These are phyloP conservation scores for Termitomyces sp. DNA, from an alignment of 768 basidiomycete genomes.

Conservation along the genomic window DNA sequence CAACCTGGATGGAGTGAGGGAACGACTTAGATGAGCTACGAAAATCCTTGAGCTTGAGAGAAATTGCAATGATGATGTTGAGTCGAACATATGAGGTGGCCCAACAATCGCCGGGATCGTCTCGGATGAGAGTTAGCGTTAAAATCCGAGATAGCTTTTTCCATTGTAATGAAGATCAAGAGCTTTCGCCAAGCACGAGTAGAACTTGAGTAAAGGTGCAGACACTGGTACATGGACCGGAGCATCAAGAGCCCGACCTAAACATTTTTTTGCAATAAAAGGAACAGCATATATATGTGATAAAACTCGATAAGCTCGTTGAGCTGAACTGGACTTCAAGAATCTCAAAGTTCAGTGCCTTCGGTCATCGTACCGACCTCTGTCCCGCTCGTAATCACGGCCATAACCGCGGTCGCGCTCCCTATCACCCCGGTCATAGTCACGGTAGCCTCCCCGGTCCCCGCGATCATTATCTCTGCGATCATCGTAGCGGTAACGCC, in stretches of 20 bases:
- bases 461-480: constrained; percentile 37
- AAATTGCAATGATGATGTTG: no score
- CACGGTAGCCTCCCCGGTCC: constrained; percentile 27
- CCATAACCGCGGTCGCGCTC: constrained; percentile 29
- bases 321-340: not conserved
- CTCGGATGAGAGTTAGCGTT: no score
- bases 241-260: not conserved
- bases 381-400: constrained; percentile 19
- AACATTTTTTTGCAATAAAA: not conserved
- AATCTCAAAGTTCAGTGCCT: constrained; percentile 14
- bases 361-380: constrained; percentile 22
- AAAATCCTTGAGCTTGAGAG: no score
- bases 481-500: constrained; percentile 40
- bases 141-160: no score
- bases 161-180: no score
- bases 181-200: no score
- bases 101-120: no score
- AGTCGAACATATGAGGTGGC: no score
- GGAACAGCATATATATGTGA: not conserved
- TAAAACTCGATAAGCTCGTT: not conserved
- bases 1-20: no score
- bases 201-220: no score
- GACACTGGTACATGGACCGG: not conserved
- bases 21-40: no score
- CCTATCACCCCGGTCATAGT: constrained; percentile 39